phyloP scores from a whole-genome alignment of 345 rosid genomes.

The Acer yangbiense region DNA sequence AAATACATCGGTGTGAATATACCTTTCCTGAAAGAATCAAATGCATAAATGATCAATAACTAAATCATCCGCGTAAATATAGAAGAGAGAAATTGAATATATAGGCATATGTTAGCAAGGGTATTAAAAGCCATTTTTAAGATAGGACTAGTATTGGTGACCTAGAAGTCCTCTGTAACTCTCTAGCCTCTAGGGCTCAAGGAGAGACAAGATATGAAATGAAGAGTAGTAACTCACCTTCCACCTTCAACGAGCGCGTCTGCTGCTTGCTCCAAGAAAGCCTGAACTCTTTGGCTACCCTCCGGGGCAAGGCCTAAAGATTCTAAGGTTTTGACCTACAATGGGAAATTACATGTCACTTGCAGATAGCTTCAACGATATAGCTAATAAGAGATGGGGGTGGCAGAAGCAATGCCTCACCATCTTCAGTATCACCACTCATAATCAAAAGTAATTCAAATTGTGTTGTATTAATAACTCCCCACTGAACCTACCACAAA shows the following conservation, averaged over 20 bases:
- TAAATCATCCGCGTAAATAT: too few relatives aligned
- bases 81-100: neutral
- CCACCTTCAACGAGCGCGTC: constrained; percentile 94
- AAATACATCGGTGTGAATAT: constrained; percentile 95
- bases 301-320: constrained; percentile 81
- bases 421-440: neutral
- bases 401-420: too few relatives aligned
- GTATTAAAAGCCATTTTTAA: too few relatives aligned
- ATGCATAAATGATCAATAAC: neutral
- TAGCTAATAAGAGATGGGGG: neutral
- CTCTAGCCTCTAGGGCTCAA: neutral
- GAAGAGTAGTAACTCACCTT: constrained; percentile 50
- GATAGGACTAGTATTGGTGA: too few relatives aligned
- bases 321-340: constrained; percentile 83
- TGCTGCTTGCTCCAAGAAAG: constrained; percentile 90
- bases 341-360: neutral
- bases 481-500: too few relatives aligned
- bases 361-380: neutral
- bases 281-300: constrained; percentile 92
- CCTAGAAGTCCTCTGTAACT: too few relatives aligned
- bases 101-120: too few relatives aligned
- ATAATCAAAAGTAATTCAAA: too few relatives aligned
- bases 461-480: too few relatives aligned
- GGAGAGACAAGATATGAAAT: neutral
- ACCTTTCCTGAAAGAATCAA: constrained; percentile 62